Base-by-base conservation (phyloP, 1,284 basidiomycete species). In the Tilletia indica region DNA sequence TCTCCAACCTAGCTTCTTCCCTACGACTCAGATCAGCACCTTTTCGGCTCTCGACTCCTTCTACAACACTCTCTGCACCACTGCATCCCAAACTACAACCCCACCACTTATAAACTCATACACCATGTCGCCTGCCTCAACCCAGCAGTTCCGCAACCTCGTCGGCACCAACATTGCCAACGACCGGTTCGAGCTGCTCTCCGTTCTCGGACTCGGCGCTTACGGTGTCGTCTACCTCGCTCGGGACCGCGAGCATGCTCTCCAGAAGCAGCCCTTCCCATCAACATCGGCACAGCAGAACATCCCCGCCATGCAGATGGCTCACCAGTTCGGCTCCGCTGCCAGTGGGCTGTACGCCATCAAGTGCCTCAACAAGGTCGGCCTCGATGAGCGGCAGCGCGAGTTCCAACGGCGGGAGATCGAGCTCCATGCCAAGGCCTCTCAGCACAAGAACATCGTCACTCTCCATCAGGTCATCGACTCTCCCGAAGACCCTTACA, bases 141-240 rank as follows among this genome's bases (percentile, higher is more conserved):
- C 42, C 19, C 68, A 70, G 21, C 68, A 56, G 14, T 51, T 77
- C 71, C 71, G 74, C 64, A 85, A 86, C 77, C 79, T 86, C 58
- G 78, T 86, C 68, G 86, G 86, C 42, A 80, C 83, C 71, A 74
- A 77, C 64, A 85, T 86, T 72, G 85, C 85, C 73, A 81, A 85
- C 70, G 83, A 82, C 25, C 77, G 84, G 3, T 89, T 97, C 74
- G 90, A 95, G 86, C 91, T 97, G 79, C 89, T 94, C 80, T 90
- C 93, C 80, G 89, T 96, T 70, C 89, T 99, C 70, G 96, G 96
- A 69, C 89, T 93, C 69, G 96, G 96, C 61, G 94, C 94, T 34
- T 98, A 97, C 84, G 96, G 96, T 73, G 92, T 97, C 79, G 95
- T 97, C 67, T 98, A 97, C 86, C 92, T 83, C 42, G 83, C 83